A percentile compares a stretch with the other conserved stretches of the same genome.
These are phyloP conservation scores for Aspergillus sp. DNA, from an alignment of 2,329 filamentous ascomycete species.

Conservation along the genomic window DNA sequence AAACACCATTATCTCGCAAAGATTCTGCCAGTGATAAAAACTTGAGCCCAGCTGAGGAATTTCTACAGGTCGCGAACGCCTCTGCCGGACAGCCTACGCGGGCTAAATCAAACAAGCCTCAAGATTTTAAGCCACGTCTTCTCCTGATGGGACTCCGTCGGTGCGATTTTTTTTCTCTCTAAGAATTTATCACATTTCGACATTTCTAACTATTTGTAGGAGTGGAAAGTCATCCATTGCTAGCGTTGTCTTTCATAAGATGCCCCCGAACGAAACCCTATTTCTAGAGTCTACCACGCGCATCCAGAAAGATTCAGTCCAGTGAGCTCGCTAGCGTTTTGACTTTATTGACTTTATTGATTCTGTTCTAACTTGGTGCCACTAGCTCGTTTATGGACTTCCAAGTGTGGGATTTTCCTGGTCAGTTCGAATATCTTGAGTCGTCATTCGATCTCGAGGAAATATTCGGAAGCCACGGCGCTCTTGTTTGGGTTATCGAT, in stretches of 20 bases:
- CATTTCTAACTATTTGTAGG: constrained; percentile 51
- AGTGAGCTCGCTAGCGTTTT: constrained; percentile 59
- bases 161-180: constrained; percentile 50
- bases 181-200: background rate
- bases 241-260: constrained; percentile 98
- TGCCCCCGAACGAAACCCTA: constrained; percentile 90
- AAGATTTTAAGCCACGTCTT: constrained; percentile 74
- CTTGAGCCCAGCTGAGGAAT: constrained; percentile 12
- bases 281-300: constrained; percentile 93
- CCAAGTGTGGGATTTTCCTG: constrained; percentile 96
- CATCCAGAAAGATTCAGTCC: constrained; percentile 92
- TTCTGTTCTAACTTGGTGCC: background rate
- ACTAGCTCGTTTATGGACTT: constrained; percentile 97
- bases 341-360: background rate
- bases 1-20: background rate
- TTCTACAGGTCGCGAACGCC: constrained; percentile 34
- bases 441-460: constrained; percentile 86
- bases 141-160: constrained; percentile 94
- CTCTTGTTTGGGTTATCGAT: constrained; percentile 97
- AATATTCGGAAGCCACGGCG: constrained; percentile 91
- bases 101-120: constrained; percentile 42
- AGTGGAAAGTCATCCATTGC: constrained; percentile 98
- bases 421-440: constrained; percentile 90
- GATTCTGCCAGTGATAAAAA: background rate
- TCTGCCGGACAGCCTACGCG: constrained; percentile 24